Conservation (phyloP, 1,284 basidiomycete genomes). For the Cutaneotrichosporon daszewskae region DNA sequence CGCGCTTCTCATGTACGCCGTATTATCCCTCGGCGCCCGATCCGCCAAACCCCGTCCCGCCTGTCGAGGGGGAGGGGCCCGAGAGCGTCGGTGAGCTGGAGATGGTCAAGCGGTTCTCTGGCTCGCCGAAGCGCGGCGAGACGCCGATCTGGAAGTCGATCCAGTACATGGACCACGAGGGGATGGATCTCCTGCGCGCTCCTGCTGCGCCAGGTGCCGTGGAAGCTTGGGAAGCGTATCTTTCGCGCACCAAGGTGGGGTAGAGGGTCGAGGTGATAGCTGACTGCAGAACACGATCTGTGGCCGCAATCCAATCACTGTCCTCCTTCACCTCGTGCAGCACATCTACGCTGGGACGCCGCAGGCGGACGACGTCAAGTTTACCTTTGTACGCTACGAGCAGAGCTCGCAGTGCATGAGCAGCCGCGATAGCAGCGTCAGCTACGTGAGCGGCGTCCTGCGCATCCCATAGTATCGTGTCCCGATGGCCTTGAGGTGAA, state of each 20-base stretch:
- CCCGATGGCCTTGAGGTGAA: too few relatives aligned
- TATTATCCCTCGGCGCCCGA: conserved; percentile 69
- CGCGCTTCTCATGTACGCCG: conserved; percentile 81
- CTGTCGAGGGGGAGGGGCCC: conserved; percentile 38
- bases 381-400: conserved; percentile 79
- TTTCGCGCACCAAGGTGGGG: conserved; percentile 58
- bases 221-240: conserved; percentile 64
- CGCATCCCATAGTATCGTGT: conserved; percentile 4
- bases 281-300: conserved; percentile 83
- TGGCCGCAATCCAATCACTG: conserved; percentile 89
- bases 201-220: conserved; percentile 53
- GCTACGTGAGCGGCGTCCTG: conserved; percentile 73
- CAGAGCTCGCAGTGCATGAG: conserved; percentile 75
- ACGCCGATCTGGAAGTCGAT: conserved; percentile 65
- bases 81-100: conserved; percentile 1
- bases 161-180: conserved; percentile 47
- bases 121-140: conserved; percentile 52
- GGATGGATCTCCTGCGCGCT: conserved; percentile 32
- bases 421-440: conserved; percentile 79
- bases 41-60: conserved; percentile 49
- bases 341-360: conserved; percentile 55
- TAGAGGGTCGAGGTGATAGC: neutral
- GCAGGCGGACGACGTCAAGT: conserved; percentile 17
- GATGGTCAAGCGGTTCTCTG: conserved; percentile 30
- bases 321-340: conserved; percentile 72